Evolutionary conservation across 164 flowering plant species (phyloP).

Genomic region (Santalum album): DNA sequence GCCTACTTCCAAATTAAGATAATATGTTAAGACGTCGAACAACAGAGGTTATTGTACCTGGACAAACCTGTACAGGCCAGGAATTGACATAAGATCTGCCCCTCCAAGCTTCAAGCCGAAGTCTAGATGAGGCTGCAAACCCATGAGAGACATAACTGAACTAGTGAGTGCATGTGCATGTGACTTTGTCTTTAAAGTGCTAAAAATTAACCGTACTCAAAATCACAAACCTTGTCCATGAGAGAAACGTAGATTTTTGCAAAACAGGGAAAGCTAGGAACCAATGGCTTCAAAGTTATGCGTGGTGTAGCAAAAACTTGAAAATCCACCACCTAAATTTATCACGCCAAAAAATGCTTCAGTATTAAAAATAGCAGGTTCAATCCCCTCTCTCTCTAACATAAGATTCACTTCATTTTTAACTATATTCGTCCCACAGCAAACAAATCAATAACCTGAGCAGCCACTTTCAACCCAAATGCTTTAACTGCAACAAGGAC

Average conservation of each 20-base stretch:
- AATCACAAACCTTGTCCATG: constrained; percentile 2
- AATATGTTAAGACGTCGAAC: too few species aligned
- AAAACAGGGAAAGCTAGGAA: constrained; percentile 7
- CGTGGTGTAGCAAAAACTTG: constrained; percentile 2
- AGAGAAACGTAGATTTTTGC: background rate
- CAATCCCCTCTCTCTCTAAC: background rate
- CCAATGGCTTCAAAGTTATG: constrained; percentile 1
- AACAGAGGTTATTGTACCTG: constrained; percentile 48
- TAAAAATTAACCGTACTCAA: background rate
- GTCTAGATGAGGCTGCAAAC: constrained; percentile 86
- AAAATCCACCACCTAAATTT: background rate
- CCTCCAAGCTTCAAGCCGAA: constrained; percentile 85
- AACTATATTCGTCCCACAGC: background rate
- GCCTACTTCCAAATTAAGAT: too few species aligned
- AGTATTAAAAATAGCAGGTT: background rate
- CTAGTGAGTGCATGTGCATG: too few species aligned
- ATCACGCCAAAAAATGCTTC: background rate
- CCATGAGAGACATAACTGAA: too few species aligned
- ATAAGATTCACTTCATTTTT: background rate
- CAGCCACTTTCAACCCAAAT: constrained; percentile 79
- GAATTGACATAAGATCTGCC: constrained; percentile 89
- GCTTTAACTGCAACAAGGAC: constrained; percentile 68
- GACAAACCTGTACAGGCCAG: constrained; percentile 78
- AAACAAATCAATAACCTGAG: constrained; percentile 31
- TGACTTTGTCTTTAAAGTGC: too few species aligned